Evolutionary conservation across 805 yeast genomes (phyloP), one percentile per base, ranked within the genome.

Genomic region (Metschnikowia santaceciliae): DNA sequence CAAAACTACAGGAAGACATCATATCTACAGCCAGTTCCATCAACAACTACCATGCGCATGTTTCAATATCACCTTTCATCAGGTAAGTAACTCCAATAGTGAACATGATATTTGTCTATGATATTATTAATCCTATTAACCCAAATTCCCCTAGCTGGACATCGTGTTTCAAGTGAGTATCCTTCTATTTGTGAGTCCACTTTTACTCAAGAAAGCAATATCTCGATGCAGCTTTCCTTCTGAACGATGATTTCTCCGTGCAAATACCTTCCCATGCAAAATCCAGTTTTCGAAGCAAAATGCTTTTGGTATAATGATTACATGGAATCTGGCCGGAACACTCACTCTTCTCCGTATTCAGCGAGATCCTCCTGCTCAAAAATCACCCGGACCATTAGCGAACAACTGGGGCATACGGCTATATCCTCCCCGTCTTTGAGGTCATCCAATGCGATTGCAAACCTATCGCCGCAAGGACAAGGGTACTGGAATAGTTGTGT

Each of bases 391-490:
- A 90, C 90, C 95, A 90, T 90, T 48, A 94, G 74, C 19, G 96
- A 88, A 70, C 99, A 94, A 50, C 95, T 86, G 30, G 99, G 99
- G 68, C 99, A 94, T 15, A 92, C 95, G 0, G 99, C 99, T 32
- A 90, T 83, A 54, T 90, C 90, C 60, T 89, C 95, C 7, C 97
- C 99, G 59, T 90, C 97, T 54, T 76, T 74, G 67, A 94, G 75
- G 64, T 94, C 99, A 60, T 86, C 94, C 46, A 90, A 75, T 32
- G 81, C 75, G 26, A 94, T 88, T 63, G 92, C 96, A 69, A 94
- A 94, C 62, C 83, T 78, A 68, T 94, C 99, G 8, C 99, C 99
- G 69, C 99, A 94, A 1, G 99, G 99, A 75, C 99, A 94, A 3
- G 99, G 99, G 62, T 91, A 92, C 46, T 90, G 86, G 70, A 91